These are phyloP conservation scores for Saturnispora hagleri DNA, from an alignment of 805 yeast genomes.

Conservation along the genomic window DNA sequence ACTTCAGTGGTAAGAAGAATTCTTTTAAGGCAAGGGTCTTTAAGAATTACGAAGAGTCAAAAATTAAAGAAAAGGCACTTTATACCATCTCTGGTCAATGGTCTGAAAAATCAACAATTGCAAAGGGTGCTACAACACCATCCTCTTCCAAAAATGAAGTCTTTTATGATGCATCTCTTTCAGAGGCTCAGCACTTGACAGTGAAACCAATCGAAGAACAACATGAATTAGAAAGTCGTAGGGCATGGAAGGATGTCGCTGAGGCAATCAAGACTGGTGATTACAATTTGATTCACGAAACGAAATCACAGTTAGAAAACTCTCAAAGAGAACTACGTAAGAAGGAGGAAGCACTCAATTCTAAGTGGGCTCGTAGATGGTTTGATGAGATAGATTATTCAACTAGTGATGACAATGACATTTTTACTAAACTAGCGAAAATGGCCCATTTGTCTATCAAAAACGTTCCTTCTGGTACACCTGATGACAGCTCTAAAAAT, in stretches of 20 bases:
- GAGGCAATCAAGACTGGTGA: conserved; percentile 72
- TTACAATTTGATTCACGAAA: conserved; percentile 62
- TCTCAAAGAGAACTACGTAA: conserved; percentile 76
- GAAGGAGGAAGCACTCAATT: conserved; percentile 56
- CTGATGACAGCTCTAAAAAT: conserved; percentile 28
- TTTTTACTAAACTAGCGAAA: conserved; percentile 31
- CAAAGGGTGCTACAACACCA: conserved; percentile 41
- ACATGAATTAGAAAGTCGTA: conserved; percentile 71
- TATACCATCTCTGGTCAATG: conserved; percentile 87
- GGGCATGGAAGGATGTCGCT: conserved; percentile 87
- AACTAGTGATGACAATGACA: conserved; percentile 20
- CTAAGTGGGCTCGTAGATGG: conserved; percentile 75
- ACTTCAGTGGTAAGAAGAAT: conserved; percentile 91
- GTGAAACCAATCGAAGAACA: conserved; percentile 84
- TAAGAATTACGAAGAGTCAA: conserved; percentile 40
- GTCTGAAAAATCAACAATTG: conserved; percentile 67
- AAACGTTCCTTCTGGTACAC: conserved; percentile 61
- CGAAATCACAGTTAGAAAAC: conserved; percentile 74
- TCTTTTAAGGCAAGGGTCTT: conserved; percentile 78
- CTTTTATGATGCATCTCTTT: conserved; percentile 54
- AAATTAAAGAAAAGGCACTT: conserved; percentile 52
- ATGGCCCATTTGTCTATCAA: conserved; percentile 49
- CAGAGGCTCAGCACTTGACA: conserved; percentile 42
- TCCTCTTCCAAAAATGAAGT: conserved; percentile 37
- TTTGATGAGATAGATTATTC: conserved; percentile 45